Base-by-base conservation (phyloP, 2,329 filamentous ascomycete species). In the Fusarium proliferatum region DNA sequence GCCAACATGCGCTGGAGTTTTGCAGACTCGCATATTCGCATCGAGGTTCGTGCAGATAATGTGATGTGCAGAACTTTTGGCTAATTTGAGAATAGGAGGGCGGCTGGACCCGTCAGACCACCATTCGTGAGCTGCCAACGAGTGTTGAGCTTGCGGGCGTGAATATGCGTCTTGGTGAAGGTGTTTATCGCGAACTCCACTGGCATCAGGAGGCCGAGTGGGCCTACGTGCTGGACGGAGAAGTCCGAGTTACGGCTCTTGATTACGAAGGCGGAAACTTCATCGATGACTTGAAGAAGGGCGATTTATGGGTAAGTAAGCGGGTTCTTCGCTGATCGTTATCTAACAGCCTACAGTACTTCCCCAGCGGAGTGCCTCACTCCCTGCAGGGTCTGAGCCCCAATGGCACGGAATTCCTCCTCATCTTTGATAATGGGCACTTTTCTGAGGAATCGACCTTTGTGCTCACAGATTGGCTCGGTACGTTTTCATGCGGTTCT, bases 121-220 rank as follows among this genome's bases (percentile, higher is more conserved):
- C 91, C 8, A 83, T 90, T 21, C 87, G 89, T 38, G 90, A 93
- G 81, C 85, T 93, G 6, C 86, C 88, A 38, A 88, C 88, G 12
- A 92, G 90, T 74, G 86, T 89, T n/a, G 91, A 94, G 79, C 87
- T 95, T 49, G 93, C 93, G 5, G 90, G 91, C 45, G 93, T 94
- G 61, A 94, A 95, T 80, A 95, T 95, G 93, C 88, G 92, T 16
- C 88, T 95, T 6, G 92, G 91, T 43, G 83, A 89, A 71, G 92
- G 92, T 41, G 92, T 91, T 38, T 93, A 93, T 75, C 91, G 93
- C 34, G 93, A 95, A 80, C 85, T 95, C 13, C 93, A 95, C 79
- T 95, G 93, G 93, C 93, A 95, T 84, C 93, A 93, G 76, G 91
- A 94, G 80, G 92, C 91, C 42, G 93, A 95, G 78, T 94, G 93